phyloP scores from a whole-genome alignment of 2,329 filamentous ascomycete species.

The Polytolypa hystricis region DNA sequence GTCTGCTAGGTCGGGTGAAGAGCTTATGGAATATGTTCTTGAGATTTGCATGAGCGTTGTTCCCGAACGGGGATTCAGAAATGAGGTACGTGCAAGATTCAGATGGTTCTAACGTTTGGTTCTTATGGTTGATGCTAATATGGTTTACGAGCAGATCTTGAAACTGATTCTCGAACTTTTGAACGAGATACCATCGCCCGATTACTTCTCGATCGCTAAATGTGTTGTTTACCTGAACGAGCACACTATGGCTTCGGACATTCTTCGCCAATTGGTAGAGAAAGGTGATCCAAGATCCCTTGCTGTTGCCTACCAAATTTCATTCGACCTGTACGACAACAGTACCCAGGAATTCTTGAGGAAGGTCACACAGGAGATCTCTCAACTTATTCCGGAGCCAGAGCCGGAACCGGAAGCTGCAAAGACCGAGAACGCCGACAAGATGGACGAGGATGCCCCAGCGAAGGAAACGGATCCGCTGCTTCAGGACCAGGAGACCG shows the following conservation, averaged over 20 bases:
- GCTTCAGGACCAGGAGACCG: conserved; percentile 32
- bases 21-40: conserved; percentile 92
- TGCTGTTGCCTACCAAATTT: conserved; percentile 89
- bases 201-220: conserved; percentile 96
- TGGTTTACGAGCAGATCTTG: too few relatives aligned
- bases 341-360: conserved; percentile 93
- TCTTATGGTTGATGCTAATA: neutral
- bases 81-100: conserved; percentile 40
- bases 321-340: conserved; percentile 96
- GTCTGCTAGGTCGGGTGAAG: conserved; percentile 57
- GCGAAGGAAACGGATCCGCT: conserved; percentile 41
- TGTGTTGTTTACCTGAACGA: conserved; percentile 94
- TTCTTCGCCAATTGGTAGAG: conserved; percentile 70
- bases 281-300: conserved; percentile 68
- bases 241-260: conserved; percentile 76
- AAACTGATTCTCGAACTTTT: conserved; percentile 90
- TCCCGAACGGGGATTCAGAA: conserved; percentile 78
- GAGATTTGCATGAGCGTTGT: conserved; percentile 97
- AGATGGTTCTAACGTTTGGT: conserved; percentile 2
- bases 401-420: conserved; percentile 31
- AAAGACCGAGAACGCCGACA: conserved; percentile 34
- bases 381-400: conserved; percentile 39
- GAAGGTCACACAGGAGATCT: conserved; percentile 75
- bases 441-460: conserved; percentile 45
- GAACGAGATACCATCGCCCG: conserved; percentile 80